These are phyloP conservation scores for Aspergillus oerlinghausenensis DNA, from an alignment of 2,329 filamentous ascomycete genomes.

Conservation along the genomic window DNA sequence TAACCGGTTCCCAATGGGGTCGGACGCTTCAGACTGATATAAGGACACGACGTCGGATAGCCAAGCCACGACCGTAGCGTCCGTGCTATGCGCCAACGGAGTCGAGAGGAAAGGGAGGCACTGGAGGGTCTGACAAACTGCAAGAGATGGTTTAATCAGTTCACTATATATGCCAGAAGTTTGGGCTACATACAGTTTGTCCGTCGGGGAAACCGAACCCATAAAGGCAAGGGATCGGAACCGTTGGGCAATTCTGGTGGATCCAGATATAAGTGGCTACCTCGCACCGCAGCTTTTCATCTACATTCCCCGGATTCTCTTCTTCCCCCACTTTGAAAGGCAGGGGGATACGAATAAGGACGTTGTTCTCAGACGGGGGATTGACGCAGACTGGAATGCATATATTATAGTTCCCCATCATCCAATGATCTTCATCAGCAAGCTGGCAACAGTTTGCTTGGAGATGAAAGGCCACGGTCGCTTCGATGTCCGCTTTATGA, in stretches of 20 bases:
- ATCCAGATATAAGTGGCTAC: slow-evolving; percentile 42
- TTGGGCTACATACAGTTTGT: slow-evolving; percentile 17
- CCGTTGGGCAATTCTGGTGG: slow-evolving; percentile 32
- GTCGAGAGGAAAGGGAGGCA: slow-evolving; percentile 4
- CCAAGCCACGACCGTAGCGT: slow-evolving; percentile 8
- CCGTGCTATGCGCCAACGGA: slow-evolving; percentile 3
- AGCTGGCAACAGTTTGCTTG: slow-evolving; percentile 6
- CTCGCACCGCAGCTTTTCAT: slow-evolving; percentile 44
- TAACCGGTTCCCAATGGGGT: slow-evolving; percentile 9
- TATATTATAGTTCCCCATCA: slow-evolving; percentile 22
- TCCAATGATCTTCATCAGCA: slow-evolving; percentile 11
- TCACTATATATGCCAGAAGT: neutral
- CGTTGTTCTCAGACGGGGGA: slow-evolving; percentile 15
- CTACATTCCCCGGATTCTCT: slow-evolving; percentile 36
- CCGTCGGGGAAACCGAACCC: slow-evolving; percentile 30
- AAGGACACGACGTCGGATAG: slow-evolving; percentile 5
- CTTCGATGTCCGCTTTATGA: slow-evolving; percentile 9
- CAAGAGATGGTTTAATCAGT: neutral
- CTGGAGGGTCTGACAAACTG: slow-evolving; percentile 5
- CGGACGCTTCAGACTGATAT: slow-evolving; percentile 2
- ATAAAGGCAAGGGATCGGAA: slow-evolving; percentile 34
- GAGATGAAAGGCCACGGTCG: slow-evolving; percentile 12
- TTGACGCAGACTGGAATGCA: slow-evolving; percentile 21
- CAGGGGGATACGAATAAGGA: slow-evolving; percentile 23
- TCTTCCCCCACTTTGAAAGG: slow-evolving; percentile 35